phyloP scores from a whole-genome alignment of 1,284 basidiomycete species.

The Termitomyces sp. region DNA sequence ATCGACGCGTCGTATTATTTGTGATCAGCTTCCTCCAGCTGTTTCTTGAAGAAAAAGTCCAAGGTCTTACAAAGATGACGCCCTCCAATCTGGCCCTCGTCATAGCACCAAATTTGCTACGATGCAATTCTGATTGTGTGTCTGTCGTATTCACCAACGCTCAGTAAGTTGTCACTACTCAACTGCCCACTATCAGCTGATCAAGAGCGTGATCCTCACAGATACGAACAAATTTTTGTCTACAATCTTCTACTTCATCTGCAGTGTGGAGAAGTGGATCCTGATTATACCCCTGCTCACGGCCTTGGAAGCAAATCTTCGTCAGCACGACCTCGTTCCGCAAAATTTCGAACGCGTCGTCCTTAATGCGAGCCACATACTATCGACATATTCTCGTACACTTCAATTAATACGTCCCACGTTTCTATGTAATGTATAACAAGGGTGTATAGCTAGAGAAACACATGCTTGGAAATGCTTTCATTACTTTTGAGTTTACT shows the following conservation, averaged over 20 bases:
- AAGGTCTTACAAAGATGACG: slow-evolving; percentile 82
- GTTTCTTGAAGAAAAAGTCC: slow-evolving; percentile 74
- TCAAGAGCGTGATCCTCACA: slow-evolving; percentile 23
- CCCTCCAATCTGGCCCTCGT: slow-evolving; percentile 73
- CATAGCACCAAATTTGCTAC: slow-evolving; percentile 83
- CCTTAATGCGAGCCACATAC: background rate
- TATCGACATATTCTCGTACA: background rate
- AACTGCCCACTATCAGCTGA: slow-evolving; percentile 1
- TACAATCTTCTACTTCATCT: slow-evolving; percentile 78
- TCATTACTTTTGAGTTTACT: background rate
- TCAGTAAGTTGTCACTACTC: slow-evolving; percentile 48
- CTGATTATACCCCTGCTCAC: slow-evolving; percentile 71
- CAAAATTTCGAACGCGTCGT: slow-evolving; percentile 45
- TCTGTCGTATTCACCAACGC: slow-evolving; percentile 85
- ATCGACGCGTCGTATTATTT: slow-evolving; percentile 80
- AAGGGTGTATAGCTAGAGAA: background rate
- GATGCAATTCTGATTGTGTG: slow-evolving; percentile 80
- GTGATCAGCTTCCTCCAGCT: slow-evolving; percentile 86
- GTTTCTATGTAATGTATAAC: background rate
- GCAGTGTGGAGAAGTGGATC: slow-evolving; percentile 68
- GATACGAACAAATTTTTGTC: slow-evolving; percentile 85
- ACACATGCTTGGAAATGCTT: background rate
- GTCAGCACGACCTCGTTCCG: slow-evolving; percentile 32
- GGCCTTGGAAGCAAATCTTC: slow-evolving; percentile 62
- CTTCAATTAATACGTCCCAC: background rate